Evolutionary conservation across 2,329 filamentous ascomycete genomes (phyloP).

Genomic region (Fusarium secorum): DNA sequence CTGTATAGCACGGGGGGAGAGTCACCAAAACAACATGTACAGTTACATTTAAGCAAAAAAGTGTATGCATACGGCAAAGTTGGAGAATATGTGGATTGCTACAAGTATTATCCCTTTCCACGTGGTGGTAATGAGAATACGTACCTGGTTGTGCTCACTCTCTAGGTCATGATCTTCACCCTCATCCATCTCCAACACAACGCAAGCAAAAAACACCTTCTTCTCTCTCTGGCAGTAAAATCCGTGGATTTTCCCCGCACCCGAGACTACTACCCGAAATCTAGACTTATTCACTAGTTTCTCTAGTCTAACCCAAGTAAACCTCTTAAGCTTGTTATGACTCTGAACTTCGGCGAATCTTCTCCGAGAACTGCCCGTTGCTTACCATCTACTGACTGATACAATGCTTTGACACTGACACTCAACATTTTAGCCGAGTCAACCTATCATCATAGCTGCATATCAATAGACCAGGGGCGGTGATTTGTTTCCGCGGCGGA

Average conservation of each 20-base stretch:
- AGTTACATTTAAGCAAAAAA: not conserved
- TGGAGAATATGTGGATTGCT: constrained; percentile 9
- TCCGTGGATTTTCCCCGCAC: constrained; percentile 21
- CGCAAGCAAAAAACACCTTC: not conserved
- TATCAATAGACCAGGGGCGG: constrained; percentile 7
- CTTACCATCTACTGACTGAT: too few species aligned
- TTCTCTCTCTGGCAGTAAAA: not conserved
- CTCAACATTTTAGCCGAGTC: constrained; percentile 7
- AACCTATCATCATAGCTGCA: constrained; percentile 10
- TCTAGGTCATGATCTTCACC: constrained; percentile 10
- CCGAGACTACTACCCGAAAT: not conserved
- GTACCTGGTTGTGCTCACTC: not conserved
- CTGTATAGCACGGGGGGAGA: not conserved
- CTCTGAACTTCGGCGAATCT: not conserved
- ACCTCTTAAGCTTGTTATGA: not conserved
- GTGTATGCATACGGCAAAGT: not conserved
- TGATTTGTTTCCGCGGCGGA: not conserved
- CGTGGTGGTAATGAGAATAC: constrained; percentile 1
- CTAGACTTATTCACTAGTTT: not conserved
- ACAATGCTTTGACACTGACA: not conserved
- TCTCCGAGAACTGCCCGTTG: not conserved
- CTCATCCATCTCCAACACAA: constrained; percentile 25
- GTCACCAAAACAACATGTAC: not conserved
- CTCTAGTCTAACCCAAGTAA: not conserved
- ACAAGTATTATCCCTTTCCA: constrained; percentile 3